phyloP scores from a whole-genome alignment of 495 filamentous ascomycete genomes.

The Hypoxylon trugodes region DNA sequence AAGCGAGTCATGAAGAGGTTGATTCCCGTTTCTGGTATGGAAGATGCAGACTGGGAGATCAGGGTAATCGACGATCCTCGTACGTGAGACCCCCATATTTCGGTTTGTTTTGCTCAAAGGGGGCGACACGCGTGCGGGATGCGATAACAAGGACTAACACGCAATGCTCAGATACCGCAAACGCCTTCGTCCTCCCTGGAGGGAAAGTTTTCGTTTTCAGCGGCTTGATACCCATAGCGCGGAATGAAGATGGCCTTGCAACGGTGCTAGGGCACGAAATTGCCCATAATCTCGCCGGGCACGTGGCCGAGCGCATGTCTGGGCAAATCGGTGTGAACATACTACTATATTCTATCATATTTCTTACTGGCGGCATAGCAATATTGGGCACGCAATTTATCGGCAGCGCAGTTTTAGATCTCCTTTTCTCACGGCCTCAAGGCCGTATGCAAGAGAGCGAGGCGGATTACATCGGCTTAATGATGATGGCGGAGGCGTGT shows the following conservation, averaged over 20 bases:
- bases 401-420: slow-evolving; percentile 61
- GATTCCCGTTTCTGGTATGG: slow-evolving; percentile 72
- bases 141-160: slow-evolving; percentile 6
- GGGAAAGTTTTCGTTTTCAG: slow-evolving; percentile 94
- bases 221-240: slow-evolving; percentile 78
- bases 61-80: slow-evolving; percentile 78
- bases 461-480: slow-evolving; percentile 89
- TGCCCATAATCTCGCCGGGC: slow-evolving; percentile 87
- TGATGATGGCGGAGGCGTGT: slow-evolving; percentile 65
- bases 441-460: slow-evolving; percentile 70
- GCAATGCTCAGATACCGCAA: slow-evolving; percentile 50
- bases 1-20: slow-evolving; percentile 73
- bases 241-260: slow-evolving; percentile 78
- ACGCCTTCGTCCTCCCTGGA: slow-evolving; percentile 92
- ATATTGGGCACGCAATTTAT: slow-evolving; percentile 54
- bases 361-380: slow-evolving; percentile 58
- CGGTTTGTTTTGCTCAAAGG: no score
- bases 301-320: slow-evolving; percentile 79
- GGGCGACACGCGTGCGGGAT: neutral
- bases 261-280: slow-evolving; percentile 93
- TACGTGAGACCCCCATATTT: slow-evolving; percentile 34
- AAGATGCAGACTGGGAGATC: slow-evolving; percentile 77
- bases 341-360: slow-evolving; percentile 58
- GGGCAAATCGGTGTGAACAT: slow-evolving; percentile 64
- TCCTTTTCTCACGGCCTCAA: slow-evolving; percentile 74